Conservation (phyloP, 169 alveolate species). For the Cryptosporidium ubiquitum region DNA sequence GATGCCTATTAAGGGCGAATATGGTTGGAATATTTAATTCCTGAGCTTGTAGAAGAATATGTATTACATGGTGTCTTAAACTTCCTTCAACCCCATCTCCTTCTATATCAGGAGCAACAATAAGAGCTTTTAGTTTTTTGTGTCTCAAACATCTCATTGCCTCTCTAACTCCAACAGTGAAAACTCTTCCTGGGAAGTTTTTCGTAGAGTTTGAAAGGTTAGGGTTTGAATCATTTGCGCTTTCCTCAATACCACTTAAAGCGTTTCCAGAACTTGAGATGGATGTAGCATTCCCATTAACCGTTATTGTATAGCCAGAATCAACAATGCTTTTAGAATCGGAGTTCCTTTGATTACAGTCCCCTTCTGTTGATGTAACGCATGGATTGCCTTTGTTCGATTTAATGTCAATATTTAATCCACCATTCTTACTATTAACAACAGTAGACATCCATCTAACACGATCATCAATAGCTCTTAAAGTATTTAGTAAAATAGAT, state of each 20-base stretch:
- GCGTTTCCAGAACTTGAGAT: neutral
- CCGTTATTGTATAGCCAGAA: neutral
- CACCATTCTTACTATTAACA: constrained; percentile 35
- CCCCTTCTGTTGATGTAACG: neutral
- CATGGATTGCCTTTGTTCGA: neutral
- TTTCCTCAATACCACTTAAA: neutral
- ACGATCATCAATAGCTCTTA: constrained; percentile 72
- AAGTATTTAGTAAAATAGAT: constrained; percentile 45
- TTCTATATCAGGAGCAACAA: constrained; percentile 72
- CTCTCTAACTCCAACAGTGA: constrained; percentile 74
- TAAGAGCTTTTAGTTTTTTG: constrained; percentile 55
- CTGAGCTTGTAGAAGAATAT: constrained; percentile 72
- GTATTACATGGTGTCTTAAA: constrained; percentile 70
- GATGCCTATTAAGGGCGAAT: constrained; percentile 62
- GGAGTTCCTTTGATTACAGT: neutral
- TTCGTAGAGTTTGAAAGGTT: constrained; percentile 3
- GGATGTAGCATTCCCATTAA: constrained; percentile 23
- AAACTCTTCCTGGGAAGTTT: constrained; percentile 69
- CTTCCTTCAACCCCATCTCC: constrained; percentile 74
- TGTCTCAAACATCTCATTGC: constrained; percentile 73
- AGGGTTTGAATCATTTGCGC: neutral
- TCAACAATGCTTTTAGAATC: neutral
- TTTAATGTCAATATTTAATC: constrained; percentile 27
- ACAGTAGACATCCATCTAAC: constrained; percentile 71
- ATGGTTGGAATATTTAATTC: constrained; percentile 68